A percentile compares a stretch with the other conserved stretches of the same genome.
Conservation (phyloP, 108 stramenopile genomes). For the Cyclotella baltica region DNA sequence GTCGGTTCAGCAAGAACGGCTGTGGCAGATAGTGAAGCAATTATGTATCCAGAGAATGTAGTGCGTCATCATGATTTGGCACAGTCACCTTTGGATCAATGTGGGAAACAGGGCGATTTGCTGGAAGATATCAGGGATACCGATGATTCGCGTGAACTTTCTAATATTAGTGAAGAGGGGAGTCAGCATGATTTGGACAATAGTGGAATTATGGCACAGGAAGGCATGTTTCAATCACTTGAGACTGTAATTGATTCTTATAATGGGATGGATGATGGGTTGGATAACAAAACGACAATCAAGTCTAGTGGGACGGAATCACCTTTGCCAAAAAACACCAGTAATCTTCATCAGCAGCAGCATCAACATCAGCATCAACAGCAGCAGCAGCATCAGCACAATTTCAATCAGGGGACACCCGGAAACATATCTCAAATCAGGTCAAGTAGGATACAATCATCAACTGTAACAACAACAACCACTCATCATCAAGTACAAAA, state of each 20-base stretch:
- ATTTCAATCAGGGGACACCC: neutral
- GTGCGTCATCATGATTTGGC: conserved; percentile 6
- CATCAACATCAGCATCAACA: neutral
- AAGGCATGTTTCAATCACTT: neutral
- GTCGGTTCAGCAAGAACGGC: neutral
- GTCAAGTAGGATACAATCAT: no score
- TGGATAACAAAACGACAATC: no score
- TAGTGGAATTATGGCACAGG: neutral
- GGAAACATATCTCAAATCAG: neutral
- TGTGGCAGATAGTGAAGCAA: neutral
- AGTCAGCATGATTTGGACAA: neutral
- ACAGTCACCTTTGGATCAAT: conserved; percentile 8
- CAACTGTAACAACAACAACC: neutral
- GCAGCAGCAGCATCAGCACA: neutral
- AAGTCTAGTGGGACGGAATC: no score
- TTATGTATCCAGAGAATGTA: neutral
- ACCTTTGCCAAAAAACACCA: no score
- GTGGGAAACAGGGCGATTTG: neutral
- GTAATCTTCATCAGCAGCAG: no score
- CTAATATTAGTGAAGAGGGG: neutral
- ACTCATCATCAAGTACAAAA: neutral
- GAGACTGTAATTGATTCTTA: neutral
- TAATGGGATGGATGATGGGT: neutral
- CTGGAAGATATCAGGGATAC: neutral
- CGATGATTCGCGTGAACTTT: neutral